Conservation (phyloP, 805 yeast genomes). For the Lachancea sp. region DNA sequence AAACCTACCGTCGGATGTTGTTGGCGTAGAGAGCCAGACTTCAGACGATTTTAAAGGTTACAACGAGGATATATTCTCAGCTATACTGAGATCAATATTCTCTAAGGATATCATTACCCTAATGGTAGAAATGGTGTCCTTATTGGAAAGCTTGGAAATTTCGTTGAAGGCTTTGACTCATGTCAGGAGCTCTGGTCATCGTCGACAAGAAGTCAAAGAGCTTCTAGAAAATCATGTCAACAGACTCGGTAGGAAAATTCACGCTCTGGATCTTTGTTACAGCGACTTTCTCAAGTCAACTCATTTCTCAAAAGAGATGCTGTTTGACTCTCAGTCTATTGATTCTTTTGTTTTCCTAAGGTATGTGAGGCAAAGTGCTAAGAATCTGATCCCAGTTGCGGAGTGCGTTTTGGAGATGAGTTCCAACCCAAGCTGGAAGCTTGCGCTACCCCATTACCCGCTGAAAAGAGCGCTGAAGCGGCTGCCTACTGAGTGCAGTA, state of each 20-base stretch:
- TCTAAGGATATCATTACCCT: conserved; percentile 26
- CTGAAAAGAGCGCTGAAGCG: conserved; percentile 36
- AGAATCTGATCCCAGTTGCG: conserved; percentile 27
- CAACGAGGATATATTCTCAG: conserved; percentile 21
- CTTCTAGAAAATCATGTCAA: conserved; percentile 13
- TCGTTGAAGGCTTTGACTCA: background rate
- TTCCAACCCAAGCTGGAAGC: conserved; percentile 30
- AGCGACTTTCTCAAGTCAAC: conserved; percentile 33
- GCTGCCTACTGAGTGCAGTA: conserved; percentile 37
- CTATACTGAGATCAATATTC: conserved; percentile 32
- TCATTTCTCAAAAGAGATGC: conserved; percentile 32
- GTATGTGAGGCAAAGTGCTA: conserved; percentile 38
- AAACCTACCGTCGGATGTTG: conserved; percentile 25
- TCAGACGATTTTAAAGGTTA: background rate
- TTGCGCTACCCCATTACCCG: conserved; percentile 37
- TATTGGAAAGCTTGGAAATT: conserved; percentile 18
- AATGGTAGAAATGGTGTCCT: conserved; percentile 30
- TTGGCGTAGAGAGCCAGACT: too few relatives aligned
- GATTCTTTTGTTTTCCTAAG: conserved; percentile 37
- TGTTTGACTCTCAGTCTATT: conserved; percentile 33
- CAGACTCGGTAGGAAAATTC: conserved; percentile 27
- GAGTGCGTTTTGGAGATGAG: conserved; percentile 23
- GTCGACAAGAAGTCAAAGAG: conserved; percentile 4
- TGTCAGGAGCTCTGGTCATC: background rate
- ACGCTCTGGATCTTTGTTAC: conserved; percentile 32